Evolutionary conservation across 2,329 filamentous ascomycete genomes (phyloP).

Genomic region (Ophiostoma sp.): DNA sequence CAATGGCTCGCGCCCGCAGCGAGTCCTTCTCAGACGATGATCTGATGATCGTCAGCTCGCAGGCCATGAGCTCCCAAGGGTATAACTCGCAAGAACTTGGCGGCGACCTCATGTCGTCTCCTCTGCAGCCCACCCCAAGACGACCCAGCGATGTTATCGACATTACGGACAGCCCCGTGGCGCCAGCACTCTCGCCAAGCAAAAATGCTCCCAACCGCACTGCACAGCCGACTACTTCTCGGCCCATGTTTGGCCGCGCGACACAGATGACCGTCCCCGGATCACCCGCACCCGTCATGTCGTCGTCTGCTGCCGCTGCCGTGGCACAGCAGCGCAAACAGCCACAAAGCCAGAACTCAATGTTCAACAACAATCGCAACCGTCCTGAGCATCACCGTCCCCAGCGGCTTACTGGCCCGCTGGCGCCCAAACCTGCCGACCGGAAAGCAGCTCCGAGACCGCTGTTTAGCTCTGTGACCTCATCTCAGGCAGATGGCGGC

Average conservation of each 20-base stretch:
- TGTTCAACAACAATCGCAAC: conserved; percentile 48
- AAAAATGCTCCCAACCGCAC: conserved; percentile 4
- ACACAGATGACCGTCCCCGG: conserved; percentile 36
- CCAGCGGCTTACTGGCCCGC: conserved; percentile 44
- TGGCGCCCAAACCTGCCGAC: conserved; percentile 44
- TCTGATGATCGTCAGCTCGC: conserved; percentile 35
- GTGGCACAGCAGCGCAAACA: conserved; percentile 49
- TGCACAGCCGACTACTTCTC: conserved; percentile 24
- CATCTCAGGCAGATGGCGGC: conserved; percentile 28
- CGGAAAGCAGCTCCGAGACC: conserved; percentile 43
- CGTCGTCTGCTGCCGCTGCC: conserved; percentile 28
- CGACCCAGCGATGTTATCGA: conserved; percentile 32
- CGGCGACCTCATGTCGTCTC: conserved; percentile 27
- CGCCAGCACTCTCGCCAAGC: conserved; percentile 13
- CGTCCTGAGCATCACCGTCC: conserved; percentile 54
- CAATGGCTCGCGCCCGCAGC: conserved; percentile 28
- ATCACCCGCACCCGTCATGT: conserved; percentile 23
- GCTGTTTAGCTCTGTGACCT: conserved; percentile 44
- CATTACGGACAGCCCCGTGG: conserved; percentile 31
- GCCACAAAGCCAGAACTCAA: conserved; percentile 41
- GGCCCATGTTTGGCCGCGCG: conserved; percentile 32
- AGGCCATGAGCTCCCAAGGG: conserved; percentile 29
- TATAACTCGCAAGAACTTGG: conserved; percentile 17
- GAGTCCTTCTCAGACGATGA: conserved; percentile 37
- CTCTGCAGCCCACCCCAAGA: conserved; percentile 36